Conservation (phyloP, 2,329 filamentous ascomycete genomes). For the Herpotrichia juniperi region DNA sequence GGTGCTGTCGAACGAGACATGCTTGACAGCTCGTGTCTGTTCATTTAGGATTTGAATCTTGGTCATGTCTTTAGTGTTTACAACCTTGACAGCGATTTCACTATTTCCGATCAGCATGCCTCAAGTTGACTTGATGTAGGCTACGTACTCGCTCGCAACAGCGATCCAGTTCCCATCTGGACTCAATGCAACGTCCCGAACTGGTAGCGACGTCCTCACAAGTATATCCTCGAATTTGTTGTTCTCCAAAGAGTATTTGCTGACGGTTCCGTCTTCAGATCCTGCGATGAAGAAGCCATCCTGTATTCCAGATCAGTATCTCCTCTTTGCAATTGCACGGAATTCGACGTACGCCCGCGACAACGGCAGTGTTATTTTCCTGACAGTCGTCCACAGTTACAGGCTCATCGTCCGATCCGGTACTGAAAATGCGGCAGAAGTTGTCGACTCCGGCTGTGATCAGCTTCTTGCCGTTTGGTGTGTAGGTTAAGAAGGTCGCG, state of each 20-base stretch:
- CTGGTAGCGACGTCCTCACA: conserved; percentile 80
- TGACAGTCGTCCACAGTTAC: conserved; percentile 89
- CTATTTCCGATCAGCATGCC: conserved; percentile 45
- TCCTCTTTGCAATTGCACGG: not conserved
- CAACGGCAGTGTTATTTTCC: conserved; percentile 83
- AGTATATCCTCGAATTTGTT: conserved; percentile 81
- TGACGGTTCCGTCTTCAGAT: conserved; percentile 95
- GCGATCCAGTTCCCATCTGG: conserved; percentile 86
- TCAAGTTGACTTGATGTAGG: not conserved
- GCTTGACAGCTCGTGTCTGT: conserved; percentile 86
- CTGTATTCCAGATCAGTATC: conserved; percentile 45
- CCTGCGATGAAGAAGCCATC: conserved; percentile 87
- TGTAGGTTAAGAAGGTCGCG: conserved; percentile 86
- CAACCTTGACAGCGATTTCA: conserved; percentile 88
- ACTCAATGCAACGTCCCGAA: conserved; percentile 84
- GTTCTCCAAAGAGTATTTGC: conserved; percentile 81
- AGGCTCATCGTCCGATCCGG: conserved; percentile 90
- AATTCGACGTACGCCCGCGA: conserved; percentile 62
- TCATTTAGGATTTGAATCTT: conserved; percentile 80
- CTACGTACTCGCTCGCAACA: conserved; percentile 83
- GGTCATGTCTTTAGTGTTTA: conserved; percentile 79
- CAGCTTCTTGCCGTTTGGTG: conserved; percentile 82
- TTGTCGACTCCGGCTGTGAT: conserved; percentile 94
- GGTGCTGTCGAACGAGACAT: conserved; percentile 84
- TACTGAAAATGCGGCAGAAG: conserved; percentile 89